A percentile compares a stretch with the other conserved stretches of the same genome.
Conservation (phyloP, 2,329 filamentous ascomycete genomes). For the Ascocoryne sarcoides region DNA sequence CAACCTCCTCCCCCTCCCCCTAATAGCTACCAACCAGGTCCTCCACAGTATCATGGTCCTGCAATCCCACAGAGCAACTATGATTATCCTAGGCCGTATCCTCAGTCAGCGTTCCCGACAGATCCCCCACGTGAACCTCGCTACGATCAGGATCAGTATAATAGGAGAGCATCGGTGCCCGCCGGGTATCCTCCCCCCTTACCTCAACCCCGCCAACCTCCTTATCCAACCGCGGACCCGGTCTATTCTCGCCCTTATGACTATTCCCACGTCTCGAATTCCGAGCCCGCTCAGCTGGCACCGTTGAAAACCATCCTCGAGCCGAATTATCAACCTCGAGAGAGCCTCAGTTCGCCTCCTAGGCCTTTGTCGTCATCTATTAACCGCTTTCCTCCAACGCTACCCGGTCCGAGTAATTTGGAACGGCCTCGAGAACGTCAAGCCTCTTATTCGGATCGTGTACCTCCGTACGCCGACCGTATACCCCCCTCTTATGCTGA, state of each 20-base stretch:
- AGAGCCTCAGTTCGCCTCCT: too few species aligned
- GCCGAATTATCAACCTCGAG: too few species aligned
- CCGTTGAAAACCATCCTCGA: neutral
- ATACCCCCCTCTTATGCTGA: too few species aligned
- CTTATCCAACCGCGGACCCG: neutral
- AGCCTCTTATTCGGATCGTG: too few species aligned
- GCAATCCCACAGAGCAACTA: neutral
- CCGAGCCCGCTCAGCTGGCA: neutral
- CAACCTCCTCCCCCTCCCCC: constrained; percentile 19
- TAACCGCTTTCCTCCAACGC: too few species aligned
- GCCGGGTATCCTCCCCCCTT: neutral
- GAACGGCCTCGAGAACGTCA: too few species aligned
- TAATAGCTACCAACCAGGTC: too few species aligned
- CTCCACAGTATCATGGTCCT: constrained; percentile 5
- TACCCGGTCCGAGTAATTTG: too few species aligned
- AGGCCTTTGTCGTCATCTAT: too few species aligned
- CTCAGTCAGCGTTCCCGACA: neutral
- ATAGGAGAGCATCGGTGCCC: neutral
- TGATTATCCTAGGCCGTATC: neutral
- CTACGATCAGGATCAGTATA: neutral
- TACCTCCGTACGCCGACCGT: too few species aligned
- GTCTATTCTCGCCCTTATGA: neutral
- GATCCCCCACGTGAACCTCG: neutral
- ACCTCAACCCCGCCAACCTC: neutral
- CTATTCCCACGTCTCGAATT: neutral